A percentile compares a stretch with the other conserved stretches of the same genome.
phyloP scores from a whole-genome alignment of 176 grass and related monocot genomes.

The Oryza brachyantha region DNA sequence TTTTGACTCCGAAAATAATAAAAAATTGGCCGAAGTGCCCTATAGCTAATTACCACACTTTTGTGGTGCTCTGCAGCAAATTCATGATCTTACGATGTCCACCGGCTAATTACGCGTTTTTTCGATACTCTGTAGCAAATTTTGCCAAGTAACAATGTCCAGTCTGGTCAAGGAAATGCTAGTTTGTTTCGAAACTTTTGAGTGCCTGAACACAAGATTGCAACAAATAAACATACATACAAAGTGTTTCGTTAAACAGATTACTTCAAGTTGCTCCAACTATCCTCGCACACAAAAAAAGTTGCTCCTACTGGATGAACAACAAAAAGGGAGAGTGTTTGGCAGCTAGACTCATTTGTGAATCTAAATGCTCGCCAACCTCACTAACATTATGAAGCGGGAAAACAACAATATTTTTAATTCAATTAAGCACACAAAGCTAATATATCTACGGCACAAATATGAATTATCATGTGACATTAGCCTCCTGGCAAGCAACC shows the following conservation, averaged over 20 bases:
- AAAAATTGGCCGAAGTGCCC: too few species aligned
- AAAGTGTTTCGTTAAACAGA: not conserved
- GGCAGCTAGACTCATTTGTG: not conserved
- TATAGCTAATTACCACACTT: too few species aligned
- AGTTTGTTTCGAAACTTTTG: not conserved
- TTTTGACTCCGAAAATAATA: too few species aligned
- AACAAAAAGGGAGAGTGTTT: not conserved
- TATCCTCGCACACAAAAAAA: too few species aligned
- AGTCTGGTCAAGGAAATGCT: not conserved
- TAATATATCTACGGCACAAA: not conserved
- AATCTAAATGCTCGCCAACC: not conserved
- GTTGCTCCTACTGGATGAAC: not conserved
- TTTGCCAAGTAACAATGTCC: too few species aligned
- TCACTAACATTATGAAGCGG: not conserved
- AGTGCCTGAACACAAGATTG: not conserved
- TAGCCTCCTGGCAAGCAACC: slow-evolving; percentile 5
- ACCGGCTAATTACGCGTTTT: too few species aligned
- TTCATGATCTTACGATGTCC: too few species aligned
- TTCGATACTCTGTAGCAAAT: too few species aligned
- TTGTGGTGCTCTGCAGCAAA: too few species aligned
- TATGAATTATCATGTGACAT: not conserved
- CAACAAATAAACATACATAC: not conserved
- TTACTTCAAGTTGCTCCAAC: not conserved
- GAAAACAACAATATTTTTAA: not conserved
- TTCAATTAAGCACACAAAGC: not conserved